Evolutionary conservation across 1,284 basidiomycete genomes (phyloP).

Genomic region (Vanrija sp.): DNA sequence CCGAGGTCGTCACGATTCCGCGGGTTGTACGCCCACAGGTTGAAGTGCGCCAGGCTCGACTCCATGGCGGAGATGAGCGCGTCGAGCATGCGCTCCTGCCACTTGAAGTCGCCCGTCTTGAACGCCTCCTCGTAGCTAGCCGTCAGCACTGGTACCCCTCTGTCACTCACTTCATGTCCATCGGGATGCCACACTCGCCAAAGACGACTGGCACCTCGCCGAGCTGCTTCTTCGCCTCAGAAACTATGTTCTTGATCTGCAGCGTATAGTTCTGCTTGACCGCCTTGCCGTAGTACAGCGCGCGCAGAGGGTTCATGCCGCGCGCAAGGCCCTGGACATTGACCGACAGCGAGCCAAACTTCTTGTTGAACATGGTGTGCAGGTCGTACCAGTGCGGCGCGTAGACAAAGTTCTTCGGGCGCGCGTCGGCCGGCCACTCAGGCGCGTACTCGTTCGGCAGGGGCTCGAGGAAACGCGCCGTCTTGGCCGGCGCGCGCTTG

Average conservation of each 20-base stretch:
- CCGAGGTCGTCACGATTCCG: slow-evolving; percentile 72
- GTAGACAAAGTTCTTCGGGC: slow-evolving; percentile 72
- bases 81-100: slow-evolving; percentile 84
- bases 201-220: slow-evolving; percentile 77
- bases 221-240: slow-evolving; percentile 61
- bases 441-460: slow-evolving; percentile 93
- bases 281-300: slow-evolving; percentile 80
- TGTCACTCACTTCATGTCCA: slow-evolving; percentile 80
- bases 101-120: slow-evolving; percentile 66
- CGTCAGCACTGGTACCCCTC: background rate
- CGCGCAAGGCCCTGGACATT: slow-evolving; percentile 85
- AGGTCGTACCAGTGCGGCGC: slow-evolving; percentile 95
- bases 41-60: slow-evolving; percentile 67
- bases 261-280: slow-evolving; percentile 73
- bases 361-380: slow-evolving; percentile 74
- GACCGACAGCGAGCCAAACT: slow-evolving; percentile 73
- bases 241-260: slow-evolving; percentile 75
- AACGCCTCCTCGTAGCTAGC: slow-evolving; percentile 67
- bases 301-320: slow-evolving; percentile 73
- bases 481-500: slow-evolving; percentile 39
- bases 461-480: slow-evolving; percentile 69
- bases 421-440: slow-evolving; percentile 62
- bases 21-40: slow-evolving; percentile 93
- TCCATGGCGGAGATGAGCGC: slow-evolving; percentile 76
- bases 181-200: slow-evolving; percentile 87